Evolutionary conservation across 2,329 filamentous ascomycete species (phyloP), one percentile per base, ranked within the genome.

Genomic region (Neocatenulostroma microsporum): DNA sequence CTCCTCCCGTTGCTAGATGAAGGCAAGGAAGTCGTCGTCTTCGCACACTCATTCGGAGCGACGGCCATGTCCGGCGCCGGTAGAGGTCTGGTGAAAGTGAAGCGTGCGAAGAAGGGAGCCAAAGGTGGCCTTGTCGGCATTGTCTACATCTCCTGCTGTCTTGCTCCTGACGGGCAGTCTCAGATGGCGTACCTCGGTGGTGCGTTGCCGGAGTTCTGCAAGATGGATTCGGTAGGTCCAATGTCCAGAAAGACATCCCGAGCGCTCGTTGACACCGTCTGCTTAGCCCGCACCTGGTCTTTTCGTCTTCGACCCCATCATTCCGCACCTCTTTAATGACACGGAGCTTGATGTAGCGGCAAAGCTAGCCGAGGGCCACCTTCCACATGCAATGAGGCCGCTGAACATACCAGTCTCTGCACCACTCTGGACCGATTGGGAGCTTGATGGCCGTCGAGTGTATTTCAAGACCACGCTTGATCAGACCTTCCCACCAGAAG

Each of bases 21-120:
- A 8, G 25, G 34, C 24, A 28, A 21, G 21, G 34, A 36, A 9
- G 26, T 36, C n/a, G 12, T 36, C 17, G 25, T 29, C n/a, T 36
- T 29, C 25, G 34, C 34, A 4, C 34, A 36, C 14, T 36, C 34
- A 12, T 36, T 36, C 25, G 34, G 34, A 21, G 34, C 24, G 15
- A 29, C 34, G 7, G 6, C 8, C 6, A n/a, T 36, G 18, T 21
- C 17, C 14, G 34, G 34, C 12, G 24, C 34, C 4, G 19, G 17
- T 4, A 15, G 14, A 5, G 4, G n/a, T 17, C 9, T 36, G 10
- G 8, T 25, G 7, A 30, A 14, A 18, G 14, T 14, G 5, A 13
- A 15, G 10, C 33, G 33, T 6, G 12, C 7, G 6, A n/a, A 9
- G 8, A 27, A 8, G 6, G 33, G 33, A 7, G 14, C 7, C 8